phyloP scores from a whole-genome alignment of 2,329 filamentous ascomycete genomes.

The Alternaria postmessia region DNA sequence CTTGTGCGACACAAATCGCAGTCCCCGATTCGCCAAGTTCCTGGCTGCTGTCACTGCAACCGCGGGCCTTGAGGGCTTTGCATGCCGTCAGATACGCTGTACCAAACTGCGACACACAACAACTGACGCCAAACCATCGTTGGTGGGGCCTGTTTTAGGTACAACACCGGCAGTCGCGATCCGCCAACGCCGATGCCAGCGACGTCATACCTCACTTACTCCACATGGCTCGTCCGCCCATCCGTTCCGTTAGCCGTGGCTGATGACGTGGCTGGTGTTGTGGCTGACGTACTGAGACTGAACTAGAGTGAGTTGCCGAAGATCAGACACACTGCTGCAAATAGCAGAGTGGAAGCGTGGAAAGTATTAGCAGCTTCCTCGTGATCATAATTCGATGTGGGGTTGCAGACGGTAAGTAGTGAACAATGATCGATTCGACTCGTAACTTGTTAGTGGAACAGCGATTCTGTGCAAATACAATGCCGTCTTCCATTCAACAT shows the following conservation, averaged over 20 bases:
- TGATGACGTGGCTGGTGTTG: constrained; percentile 10
- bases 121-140: neutral
- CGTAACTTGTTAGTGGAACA: neutral
- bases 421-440: neutral
- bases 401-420: neutral
- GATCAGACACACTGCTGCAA: neutral
- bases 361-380: neutral
- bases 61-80: neutral
- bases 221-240: constrained; percentile 2
- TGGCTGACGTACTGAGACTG: neutral
- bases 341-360: neutral
- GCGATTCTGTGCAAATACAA: no score
- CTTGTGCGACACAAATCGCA: neutral
- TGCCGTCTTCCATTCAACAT: no score
- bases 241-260: constrained; percentile 11
- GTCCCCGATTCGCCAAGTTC: constrained; percentile 7
- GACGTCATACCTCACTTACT: constrained; percentile 8
- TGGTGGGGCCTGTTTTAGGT: constrained; percentile 6
- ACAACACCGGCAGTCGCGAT: constrained; percentile 8
- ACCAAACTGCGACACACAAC: neutral
- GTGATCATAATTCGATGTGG: neutral
- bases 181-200: neutral
- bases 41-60: constrained; percentile 1
- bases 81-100: constrained; percentile 2
- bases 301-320: neutral